Conservation (phyloP, 257 asterid species). For the Solanum corneliomulleri region DNA sequence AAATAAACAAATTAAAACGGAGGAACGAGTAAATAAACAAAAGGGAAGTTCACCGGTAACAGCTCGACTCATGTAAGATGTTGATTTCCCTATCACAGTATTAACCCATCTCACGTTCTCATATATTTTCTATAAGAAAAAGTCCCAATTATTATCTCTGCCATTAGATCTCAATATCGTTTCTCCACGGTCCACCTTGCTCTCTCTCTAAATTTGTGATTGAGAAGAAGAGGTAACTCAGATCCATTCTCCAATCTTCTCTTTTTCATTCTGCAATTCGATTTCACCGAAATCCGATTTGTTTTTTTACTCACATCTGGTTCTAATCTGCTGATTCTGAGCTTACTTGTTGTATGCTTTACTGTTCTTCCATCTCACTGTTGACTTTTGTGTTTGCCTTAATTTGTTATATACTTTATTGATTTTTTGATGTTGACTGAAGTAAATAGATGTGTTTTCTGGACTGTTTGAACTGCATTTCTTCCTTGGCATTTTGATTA, state of each 20-base stretch:
- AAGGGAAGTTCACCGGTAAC: neutral
- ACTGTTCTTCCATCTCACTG: neutral
- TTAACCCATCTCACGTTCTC: neutral
- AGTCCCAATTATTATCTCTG: neutral
- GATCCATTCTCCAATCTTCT: neutral
- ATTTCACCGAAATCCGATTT: neutral
- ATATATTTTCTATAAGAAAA: neutral
- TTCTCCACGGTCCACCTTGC: constrained; percentile 2
- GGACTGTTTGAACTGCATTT: neutral
- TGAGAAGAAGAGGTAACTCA: neutral
- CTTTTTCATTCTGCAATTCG: neutral
- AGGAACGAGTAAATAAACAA: too few species aligned
- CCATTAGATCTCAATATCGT: constrained; percentile 1
- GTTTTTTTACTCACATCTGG: neutral
- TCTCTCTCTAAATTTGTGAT: neutral
- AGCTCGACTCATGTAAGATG: neutral
- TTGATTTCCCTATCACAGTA: neutral
- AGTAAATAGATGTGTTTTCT: neutral
- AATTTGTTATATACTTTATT: neutral
- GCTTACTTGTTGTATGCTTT: neutral
- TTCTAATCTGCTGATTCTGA: neutral
- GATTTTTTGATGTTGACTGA: neutral
- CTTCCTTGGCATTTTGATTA: neutral
- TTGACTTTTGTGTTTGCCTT: neutral
- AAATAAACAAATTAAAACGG: too few species aligned